A percentile compares a stretch with the other conserved stretches of the same genome.
Conservation (phyloP, 2,329 filamentous ascomycete species). For the Apiospora saccharicola region DNA sequence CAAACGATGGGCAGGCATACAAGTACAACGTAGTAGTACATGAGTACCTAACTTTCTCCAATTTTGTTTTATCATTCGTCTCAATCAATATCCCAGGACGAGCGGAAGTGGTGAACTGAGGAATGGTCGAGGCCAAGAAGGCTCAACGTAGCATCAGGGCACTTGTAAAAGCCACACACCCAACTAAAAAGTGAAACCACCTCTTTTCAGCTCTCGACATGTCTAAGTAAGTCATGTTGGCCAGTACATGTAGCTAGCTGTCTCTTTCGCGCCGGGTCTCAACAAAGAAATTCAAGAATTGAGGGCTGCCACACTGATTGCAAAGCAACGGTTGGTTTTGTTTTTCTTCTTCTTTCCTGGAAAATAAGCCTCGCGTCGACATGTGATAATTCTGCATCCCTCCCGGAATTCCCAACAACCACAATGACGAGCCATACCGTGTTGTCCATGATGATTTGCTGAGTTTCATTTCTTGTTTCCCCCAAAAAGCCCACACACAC, state of each 20-base stretch:
- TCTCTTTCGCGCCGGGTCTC: background rate
- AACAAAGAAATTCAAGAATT: background rate
- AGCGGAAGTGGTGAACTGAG: background rate
- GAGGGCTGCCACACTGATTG: background rate
- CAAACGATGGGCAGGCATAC: too few relatives aligned
- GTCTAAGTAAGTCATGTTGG: too few relatives aligned
- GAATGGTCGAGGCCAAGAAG: conserved; percentile 1
- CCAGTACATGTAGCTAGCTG: too few relatives aligned
- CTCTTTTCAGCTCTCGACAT: conserved; percentile 6
- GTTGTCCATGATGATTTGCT: background rate
- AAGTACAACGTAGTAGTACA: too few relatives aligned
- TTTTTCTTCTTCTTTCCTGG: too few relatives aligned
- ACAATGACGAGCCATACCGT: background rate
- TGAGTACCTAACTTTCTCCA: too few relatives aligned
- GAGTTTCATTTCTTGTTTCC: conserved; percentile 1
- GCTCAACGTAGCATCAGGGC: background rate
- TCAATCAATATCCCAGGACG: background rate
- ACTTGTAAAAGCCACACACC: conserved; percentile 10
- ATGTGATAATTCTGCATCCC: background rate
- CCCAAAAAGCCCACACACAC: background rate
- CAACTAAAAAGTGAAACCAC: conserved; percentile 13
- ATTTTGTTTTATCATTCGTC: background rate
- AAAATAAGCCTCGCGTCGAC: background rate
- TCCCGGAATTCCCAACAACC: background rate
- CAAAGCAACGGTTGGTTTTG: too few relatives aligned